Base-by-base conservation (phyloP, 345 rosid species). In the Acer saccharum region DNA sequence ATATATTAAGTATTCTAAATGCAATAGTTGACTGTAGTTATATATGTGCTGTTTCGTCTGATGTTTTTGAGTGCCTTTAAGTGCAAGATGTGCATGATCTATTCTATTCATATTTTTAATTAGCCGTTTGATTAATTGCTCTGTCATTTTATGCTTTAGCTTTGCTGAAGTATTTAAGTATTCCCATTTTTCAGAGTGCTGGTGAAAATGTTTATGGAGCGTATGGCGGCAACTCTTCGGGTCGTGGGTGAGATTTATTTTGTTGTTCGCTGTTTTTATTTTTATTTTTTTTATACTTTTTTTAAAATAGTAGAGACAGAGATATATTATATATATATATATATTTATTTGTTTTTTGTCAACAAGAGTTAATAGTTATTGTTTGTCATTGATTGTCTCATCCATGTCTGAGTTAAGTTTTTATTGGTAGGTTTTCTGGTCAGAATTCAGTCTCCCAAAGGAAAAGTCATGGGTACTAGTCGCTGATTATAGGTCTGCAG, bases 391-490 rank as follows among this genome's bases (percentile, higher is more conserved):
- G 27, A 65, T 35, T 8, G 18, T 68, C 29, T 18, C 12, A 50
- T 52, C 43, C 50, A 29, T 27, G 43, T 39, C 82, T 80, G 75
- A 85, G 27, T 75, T 39, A 46, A 58, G 60, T 78, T 76, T 65
- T 52, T 43, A 32, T 78, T 73, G 54, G 54, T 80, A 85, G 88
- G 83, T 81, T 83, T 76, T 81, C 86, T 64, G 73, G 81, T 76
- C 92, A 89, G 80, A 78, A 77, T 73, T 81, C 82, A 35, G 81
- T 76, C 65, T 79, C 86, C 29, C 79, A 84, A 48, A 85, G 87
- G 80, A 91, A 82, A 83, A 82, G 87, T 72, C 91, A 81, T 61
- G 89, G 86, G 6, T 85, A 87, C 76, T 91, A 83, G 85, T 81
- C 75, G 60, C 60, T 54, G 55, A 77, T 27, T 63, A 18, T 54